phyloP scores from a whole-genome alignment of 1,284 basidiomycete genomes.

The Tetrapyrgos nigripes region DNA sequence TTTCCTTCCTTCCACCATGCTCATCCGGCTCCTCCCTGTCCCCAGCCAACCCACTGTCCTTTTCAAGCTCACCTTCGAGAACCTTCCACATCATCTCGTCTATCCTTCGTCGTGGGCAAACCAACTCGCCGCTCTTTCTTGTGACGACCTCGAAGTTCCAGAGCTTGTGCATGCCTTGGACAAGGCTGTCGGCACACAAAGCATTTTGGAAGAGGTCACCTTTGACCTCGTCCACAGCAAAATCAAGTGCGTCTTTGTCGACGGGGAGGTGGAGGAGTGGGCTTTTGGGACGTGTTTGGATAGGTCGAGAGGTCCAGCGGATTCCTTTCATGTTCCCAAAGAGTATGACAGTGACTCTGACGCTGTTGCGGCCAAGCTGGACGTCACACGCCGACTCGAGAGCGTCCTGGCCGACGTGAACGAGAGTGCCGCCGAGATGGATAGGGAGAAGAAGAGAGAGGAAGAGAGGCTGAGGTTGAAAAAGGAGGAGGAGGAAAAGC shows the following conservation, averaged over 20 bases:
- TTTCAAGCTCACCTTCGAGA: slow-evolving; percentile 68
- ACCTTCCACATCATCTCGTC: slow-evolving; percentile 55
- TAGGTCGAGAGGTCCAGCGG: neutral
- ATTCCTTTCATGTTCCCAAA: neutral
- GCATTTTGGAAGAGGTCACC: slow-evolving; percentile 60
- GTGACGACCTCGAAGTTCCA: slow-evolving; percentile 66
- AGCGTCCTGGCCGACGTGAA: slow-evolving; percentile 61
- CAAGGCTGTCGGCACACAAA: slow-evolving; percentile 62
- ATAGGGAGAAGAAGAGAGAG: slow-evolving; percentile 44
- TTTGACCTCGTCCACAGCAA: slow-evolving; percentile 59
- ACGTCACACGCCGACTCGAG: slow-evolving; percentile 38
- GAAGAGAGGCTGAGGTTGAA: slow-evolving; percentile 22
- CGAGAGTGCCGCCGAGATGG: slow-evolving; percentile 44
- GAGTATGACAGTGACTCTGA: neutral
- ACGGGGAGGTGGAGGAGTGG: slow-evolving; percentile 59
- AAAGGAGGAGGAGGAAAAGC: slow-evolving; percentile 18
- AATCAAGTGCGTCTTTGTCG: slow-evolving; percentile 61
- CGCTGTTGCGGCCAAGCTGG: neutral
- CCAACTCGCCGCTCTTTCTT: slow-evolving; percentile 55
- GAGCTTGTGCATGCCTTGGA: slow-evolving; percentile 66
- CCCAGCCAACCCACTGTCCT: slow-evolving; percentile 67
- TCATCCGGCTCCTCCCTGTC: slow-evolving; percentile 67
- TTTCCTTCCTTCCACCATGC: slow-evolving; percentile 49
- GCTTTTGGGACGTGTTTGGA: slow-evolving; percentile 36
- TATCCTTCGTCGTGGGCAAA: slow-evolving; percentile 62